Evolutionary conservation across 1,284 basidiomycete genomes (phyloP).

Genomic region (Ustilago vetiveriae): DNA sequence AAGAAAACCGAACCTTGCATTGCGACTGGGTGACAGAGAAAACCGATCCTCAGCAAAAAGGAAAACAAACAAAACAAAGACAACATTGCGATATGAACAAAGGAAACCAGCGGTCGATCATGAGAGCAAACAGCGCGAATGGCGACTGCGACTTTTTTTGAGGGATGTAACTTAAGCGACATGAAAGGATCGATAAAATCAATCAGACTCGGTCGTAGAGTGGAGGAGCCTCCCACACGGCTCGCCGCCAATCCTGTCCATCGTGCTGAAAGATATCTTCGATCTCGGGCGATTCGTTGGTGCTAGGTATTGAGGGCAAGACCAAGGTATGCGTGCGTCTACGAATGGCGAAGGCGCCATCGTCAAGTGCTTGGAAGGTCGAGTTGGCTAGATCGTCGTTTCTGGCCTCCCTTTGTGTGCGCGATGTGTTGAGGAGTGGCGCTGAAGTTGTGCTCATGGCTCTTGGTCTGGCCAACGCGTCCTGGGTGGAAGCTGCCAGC

Average conservation of each 20-base stretch:
- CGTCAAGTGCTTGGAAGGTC: constrained; percentile 17
- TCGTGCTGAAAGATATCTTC: constrained; percentile 48
- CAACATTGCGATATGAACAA: too few relatives aligned
- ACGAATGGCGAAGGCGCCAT: constrained; percentile 31
- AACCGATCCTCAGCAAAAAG: too few relatives aligned
- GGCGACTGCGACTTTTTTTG: too few relatives aligned
- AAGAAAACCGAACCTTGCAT: too few relatives aligned
- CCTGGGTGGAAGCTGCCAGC: background rate
- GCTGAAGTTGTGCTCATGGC: constrained; percentile 20
- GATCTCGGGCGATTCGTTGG: constrained; percentile 31
- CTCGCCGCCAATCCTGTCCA: constrained; percentile 46
- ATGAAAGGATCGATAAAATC: too few relatives aligned
- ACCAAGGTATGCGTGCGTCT: constrained; percentile 22
- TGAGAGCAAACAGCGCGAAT: background rate
- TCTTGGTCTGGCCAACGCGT: constrained; percentile 7
- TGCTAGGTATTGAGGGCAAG: constrained; percentile 18
- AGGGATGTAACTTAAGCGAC: too few relatives aligned
- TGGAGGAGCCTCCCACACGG: constrained; percentile 45
- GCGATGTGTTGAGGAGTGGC: constrained; percentile 2
- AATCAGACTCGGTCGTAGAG: constrained; percentile 21
- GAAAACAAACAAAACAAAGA: too few relatives aligned
- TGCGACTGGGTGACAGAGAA: too few relatives aligned
- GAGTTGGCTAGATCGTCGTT: constrained; percentile 25
- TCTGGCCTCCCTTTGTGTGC: constrained; percentile 16
- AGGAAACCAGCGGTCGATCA: too few relatives aligned